phyloP scores from a whole-genome alignment of 192 early-diverging fungal genomes.

The Pilobolus umbonatus region DNA sequence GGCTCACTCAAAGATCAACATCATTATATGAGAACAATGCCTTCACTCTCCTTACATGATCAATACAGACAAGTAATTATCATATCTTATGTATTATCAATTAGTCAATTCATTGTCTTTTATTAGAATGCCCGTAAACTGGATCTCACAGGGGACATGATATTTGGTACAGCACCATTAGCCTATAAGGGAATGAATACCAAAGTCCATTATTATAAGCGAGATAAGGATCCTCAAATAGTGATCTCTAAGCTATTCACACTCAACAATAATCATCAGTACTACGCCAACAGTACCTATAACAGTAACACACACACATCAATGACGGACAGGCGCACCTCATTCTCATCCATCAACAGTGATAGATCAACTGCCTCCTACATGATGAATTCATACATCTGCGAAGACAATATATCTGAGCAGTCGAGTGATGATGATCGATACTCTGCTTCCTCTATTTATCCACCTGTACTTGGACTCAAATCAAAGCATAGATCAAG shows the following conservation, averaged over 20 bases:
- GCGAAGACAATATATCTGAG: conserved; percentile 14
- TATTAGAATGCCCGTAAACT: conserved; percentile 21
- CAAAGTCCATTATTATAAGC: conserved; percentile 39
- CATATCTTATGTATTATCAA: background rate
- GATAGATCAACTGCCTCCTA: conserved; percentile 36
- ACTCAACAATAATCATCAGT: conserved; percentile 7
- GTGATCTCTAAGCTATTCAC: conserved; percentile 40
- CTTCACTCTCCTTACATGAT: conserved; percentile 13
- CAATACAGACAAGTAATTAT: conserved; percentile 9
- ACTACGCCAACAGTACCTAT: background rate
- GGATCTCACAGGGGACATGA: conserved; percentile 44
- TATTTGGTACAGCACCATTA: conserved; percentile 49
- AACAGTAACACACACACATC: background rate
- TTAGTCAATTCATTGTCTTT: background rate
- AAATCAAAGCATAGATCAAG: conserved; percentile 17
- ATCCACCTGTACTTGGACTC: conserved; percentile 34
- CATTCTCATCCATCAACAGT: conserved; percentile 39
- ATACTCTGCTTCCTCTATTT: conserved; percentile 13
- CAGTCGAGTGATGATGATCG: conserved; percentile 32
- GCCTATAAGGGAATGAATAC: conserved; percentile 47
- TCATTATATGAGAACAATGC: conserved; percentile 16
- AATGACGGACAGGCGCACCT: conserved; percentile 19
- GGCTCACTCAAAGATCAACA: conserved; percentile 19
- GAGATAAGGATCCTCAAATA: conserved; percentile 37
- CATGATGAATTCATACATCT: background rate